Evolutionary conservation across 1,284 basidiomycete genomes (phyloP).

Genomic region (Cutaneotrichosporon sp.): DNA sequence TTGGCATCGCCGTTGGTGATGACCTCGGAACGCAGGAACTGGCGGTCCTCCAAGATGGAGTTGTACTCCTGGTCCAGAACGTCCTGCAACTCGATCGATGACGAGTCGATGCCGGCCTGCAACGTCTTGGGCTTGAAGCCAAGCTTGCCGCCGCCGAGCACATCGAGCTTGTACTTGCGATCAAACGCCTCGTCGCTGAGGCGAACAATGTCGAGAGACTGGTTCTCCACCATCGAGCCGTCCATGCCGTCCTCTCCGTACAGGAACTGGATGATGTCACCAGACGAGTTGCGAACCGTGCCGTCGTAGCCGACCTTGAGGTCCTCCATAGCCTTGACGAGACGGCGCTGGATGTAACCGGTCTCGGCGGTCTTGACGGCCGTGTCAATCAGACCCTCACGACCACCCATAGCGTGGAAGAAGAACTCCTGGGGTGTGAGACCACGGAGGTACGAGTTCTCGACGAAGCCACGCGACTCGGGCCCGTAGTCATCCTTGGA

Average conservation of each 20-base stretch:
- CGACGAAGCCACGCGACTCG: conserved; percentile 97
- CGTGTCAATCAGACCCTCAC: conserved; percentile 98
- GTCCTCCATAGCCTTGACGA: conserved; percentile 98
- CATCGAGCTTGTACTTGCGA: conserved; percentile 87
- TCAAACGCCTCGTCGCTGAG: conserved; percentile 84
- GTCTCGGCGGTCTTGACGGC: conserved; percentile 99
- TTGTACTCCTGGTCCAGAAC: conserved; percentile 86
- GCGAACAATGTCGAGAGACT: conserved; percentile 85
- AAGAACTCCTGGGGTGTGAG: conserved; percentile 99
- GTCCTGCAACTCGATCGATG: conserved; percentile 82
- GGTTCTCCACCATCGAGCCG: conserved; percentile 94
- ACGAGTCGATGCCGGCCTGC: conserved; percentile 92
- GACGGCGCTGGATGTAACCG: conserved; percentile 96
- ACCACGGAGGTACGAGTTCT: conserved; percentile 98
- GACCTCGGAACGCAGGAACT: conserved; percentile 74
- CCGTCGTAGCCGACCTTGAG: conserved; percentile 98
- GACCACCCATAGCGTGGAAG: conserved; percentile 99
- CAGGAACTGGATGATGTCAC: conserved; percentile 93
- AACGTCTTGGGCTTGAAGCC: conserved; percentile 79
- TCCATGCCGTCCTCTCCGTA: conserved; percentile 99
- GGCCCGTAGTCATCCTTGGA: conserved; percentile 99
- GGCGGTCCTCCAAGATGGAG: conserved; percentile 75
- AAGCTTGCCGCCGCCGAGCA: conserved; percentile 67
- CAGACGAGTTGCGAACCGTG: conserved; percentile 94
- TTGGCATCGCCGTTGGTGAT: conserved; percentile 77